Percentiles rank a stretch among this genome's conserved stretches.
phyloP scores from a whole-genome alignment of 192 early-diverging fungal species.

The Podochytrium sp. region DNA sequence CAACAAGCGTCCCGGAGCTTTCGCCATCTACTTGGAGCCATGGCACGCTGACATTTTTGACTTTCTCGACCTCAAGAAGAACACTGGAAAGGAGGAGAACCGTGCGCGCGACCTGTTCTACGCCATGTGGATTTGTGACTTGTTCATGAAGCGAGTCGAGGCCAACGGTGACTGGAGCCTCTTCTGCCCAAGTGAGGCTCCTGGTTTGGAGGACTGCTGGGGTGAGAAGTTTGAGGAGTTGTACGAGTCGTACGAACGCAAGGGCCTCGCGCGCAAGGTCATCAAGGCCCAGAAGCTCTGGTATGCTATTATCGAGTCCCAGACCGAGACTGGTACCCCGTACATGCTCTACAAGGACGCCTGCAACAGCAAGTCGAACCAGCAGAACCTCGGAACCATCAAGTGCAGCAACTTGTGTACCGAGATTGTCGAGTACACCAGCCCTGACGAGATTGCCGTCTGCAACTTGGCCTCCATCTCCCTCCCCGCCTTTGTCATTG shows the following conservation, averaged over 20 bases:
- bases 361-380: conserved; percentile 98
- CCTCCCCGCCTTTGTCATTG: conserved; percentile 81
- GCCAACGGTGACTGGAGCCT: conserved; percentile 91
- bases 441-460: conserved; percentile 94
- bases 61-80: conserved; percentile 95
- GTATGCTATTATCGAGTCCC: conserved; percentile 93
- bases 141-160: conserved; percentile 98
- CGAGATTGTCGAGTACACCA: conserved; percentile 96
- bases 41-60: conserved; percentile 98
- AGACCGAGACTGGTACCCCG: conserved; percentile 96
- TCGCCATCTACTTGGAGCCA: conserved; percentile 98
- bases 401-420: conserved; percentile 98
- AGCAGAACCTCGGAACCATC: conserved; percentile 98
- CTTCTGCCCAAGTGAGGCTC: conserved; percentile 94
- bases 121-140: conserved; percentile 95
- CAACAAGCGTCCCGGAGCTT: conserved; percentile 96
- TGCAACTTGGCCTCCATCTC: conserved; percentile 97
- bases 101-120: conserved; percentile 97
- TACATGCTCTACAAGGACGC: conserved; percentile 99
- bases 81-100: conserved; percentile 96
- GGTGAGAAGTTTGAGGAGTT: conserved; percentile 90
- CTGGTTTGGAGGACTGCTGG: conserved; percentile 89
- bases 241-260: conserved; percentile 82
- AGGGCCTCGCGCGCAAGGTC: conserved; percentile 84
- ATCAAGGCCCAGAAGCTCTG: conserved; percentile 98